These are phyloP conservation scores for Fusarium pseudograminearum DNA, from an alignment of 2,329 filamentous ascomycete species.

Conservation along the genomic window DNA sequence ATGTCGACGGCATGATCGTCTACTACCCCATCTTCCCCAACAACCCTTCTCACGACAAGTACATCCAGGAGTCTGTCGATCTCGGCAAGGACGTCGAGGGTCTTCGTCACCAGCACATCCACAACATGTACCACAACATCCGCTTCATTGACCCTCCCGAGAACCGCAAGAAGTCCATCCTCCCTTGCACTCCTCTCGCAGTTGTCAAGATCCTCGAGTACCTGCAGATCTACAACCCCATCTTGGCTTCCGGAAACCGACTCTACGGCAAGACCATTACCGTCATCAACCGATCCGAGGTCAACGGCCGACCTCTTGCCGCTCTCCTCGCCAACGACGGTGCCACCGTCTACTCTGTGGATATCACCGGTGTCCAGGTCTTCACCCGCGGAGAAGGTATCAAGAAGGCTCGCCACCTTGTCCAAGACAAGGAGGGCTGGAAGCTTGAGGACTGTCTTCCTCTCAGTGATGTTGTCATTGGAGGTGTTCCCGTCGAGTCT, in stretches of 20 bases:
- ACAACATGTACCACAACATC: conserved; percentile 99
- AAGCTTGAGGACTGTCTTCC: conserved; percentile 83
- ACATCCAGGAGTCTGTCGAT: conserved; percentile 93
- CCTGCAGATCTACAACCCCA: conserved; percentile 95
- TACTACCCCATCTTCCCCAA: conserved; percentile 95
- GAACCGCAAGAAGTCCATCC: conserved; percentile 86
- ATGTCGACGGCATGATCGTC: conserved; percentile 91
- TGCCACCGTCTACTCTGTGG: conserved; percentile 93
- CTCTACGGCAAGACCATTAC: conserved; percentile 95
- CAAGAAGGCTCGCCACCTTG: conserved; percentile 86
- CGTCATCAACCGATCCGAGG: conserved; percentile 95
- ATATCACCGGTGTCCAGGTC: conserved; percentile 89
- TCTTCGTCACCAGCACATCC: conserved; percentile 90
- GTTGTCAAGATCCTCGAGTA: conserved; percentile 98
- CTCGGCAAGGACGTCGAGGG: conserved; percentile 96
- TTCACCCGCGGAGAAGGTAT: conserved; percentile 93
- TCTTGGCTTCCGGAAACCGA: conserved; percentile 91
- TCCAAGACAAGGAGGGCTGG: conserved; percentile 85
- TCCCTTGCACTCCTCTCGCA: conserved; percentile 95
- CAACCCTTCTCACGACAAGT: conserved; percentile 88
- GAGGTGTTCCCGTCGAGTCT: conserved; percentile 86
- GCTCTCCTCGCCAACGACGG: conserved; percentile 96
- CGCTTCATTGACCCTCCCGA: conserved; percentile 86
- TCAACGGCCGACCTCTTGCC: conserved; percentile 92
- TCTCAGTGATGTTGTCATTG: conserved; percentile 93